Base-by-base conservation (phyloP, 768 basidiomycete species). In the Dioszegia crocea region DNA sequence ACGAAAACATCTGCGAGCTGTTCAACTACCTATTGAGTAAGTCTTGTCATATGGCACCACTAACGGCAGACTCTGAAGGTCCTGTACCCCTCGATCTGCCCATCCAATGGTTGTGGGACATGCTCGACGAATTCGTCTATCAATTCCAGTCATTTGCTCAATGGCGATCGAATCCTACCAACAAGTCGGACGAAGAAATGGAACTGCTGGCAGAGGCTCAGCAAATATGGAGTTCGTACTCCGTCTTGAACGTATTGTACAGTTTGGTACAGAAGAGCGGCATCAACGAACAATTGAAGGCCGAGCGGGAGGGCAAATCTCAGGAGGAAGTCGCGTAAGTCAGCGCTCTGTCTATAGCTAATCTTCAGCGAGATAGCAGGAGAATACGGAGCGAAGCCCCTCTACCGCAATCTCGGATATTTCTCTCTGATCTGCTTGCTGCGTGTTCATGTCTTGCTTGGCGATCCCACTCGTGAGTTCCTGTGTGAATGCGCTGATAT, bases 251-350 rank as follows among this genome's bases (percentile, higher is more conserved):
- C 79, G 94, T 99, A 38, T 83, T 99, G 26, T 99, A 99, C 80
- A 97, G 92, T 19, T 83, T 99, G 67, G 93, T 99, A 64, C 94
- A 98, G 83, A 98, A 98, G 78, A 90, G 88, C 4, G 86, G 86
- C 77, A 89, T 92, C 78, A 91, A 93, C 77, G 92, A 97, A 76
- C 89, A 92, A 78, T 85, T 99, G 60, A 74, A 80, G 60, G 93
- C 94, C 6, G 83, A 86, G 58, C 84, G 88, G 68, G 82, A 86
- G 64, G 89, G 91, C 24, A 88, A 88, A 77, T 81, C 84, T 9
- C 80, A 83, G 0, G 91, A 92, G 59, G 89, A 94, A 74, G 87
- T 89, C 68, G 85, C 83, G 88, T 93, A 63, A 62, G 87, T 84
- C 12, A 5, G 2, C 19, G 9, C 3, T 6, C 29, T 49, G 36